Evolutionary conservation across 306 rosid genomes (phyloP).

Genomic region (Vachellia collinsii): DNA sequence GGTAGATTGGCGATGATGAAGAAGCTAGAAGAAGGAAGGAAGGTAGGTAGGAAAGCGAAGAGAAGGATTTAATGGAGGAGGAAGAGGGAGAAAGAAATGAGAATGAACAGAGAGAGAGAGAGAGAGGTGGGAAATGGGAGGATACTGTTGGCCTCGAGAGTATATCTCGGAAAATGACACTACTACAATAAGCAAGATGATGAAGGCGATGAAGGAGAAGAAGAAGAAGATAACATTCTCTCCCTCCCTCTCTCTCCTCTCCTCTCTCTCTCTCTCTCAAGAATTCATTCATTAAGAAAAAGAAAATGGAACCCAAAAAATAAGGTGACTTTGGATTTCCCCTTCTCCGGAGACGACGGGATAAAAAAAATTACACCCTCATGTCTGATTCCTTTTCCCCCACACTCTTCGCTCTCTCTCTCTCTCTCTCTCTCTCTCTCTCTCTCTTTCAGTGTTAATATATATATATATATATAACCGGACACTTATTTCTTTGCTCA

Average conservation of each 20-base stretch:
- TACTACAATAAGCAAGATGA: slow-evolving; percentile 43
- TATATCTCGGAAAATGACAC: slow-evolving; percentile 82
- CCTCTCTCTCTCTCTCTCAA: slow-evolving; percentile 6
- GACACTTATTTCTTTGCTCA: slow-evolving; percentile 42
- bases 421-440: slow-evolving; percentile 26
- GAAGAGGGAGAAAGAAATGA: neutral
- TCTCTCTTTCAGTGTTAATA: neutral
- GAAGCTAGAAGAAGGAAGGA: neutral
- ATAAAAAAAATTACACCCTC: slow-evolving; percentile 60
- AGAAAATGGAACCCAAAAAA: slow-evolving; percentile 41
- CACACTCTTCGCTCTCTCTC: slow-evolving; percentile 65
- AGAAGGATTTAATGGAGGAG: neutral
- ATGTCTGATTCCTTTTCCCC: slow-evolving; percentile 78
- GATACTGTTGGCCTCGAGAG: slow-evolving; percentile 48
- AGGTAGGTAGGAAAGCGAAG: neutral
- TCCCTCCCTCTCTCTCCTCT: slow-evolving; percentile 37
- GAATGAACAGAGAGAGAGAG: neutral
- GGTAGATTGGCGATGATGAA: neutral
- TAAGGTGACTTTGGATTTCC: slow-evolving; percentile 50
- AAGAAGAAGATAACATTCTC: slow-evolving; percentile 33
- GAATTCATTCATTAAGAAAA: slow-evolving; percentile 2
- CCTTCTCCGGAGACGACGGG: slow-evolving; percentile 66
- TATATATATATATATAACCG: neutral
- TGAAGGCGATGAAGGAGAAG: neutral
- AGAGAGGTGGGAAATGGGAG: slow-evolving; percentile 38